Evolutionary conservation across 192 early-diverging fungal genomes (phyloP), one percentile per base, ranked within the genome.

Genomic region (Linderina pennispora): DNA sequence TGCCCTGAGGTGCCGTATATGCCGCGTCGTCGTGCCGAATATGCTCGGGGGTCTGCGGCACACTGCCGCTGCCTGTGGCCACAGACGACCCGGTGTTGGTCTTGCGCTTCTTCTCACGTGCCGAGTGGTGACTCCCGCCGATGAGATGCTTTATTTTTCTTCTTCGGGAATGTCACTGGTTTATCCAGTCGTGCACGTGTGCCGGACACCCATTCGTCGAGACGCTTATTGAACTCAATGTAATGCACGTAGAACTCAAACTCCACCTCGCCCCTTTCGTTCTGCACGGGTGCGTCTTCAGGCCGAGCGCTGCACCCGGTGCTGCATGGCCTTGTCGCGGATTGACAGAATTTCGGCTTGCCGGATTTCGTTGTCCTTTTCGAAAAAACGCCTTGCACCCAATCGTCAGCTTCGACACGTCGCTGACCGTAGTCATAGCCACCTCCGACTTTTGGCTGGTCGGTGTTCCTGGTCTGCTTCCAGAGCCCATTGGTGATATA

Each of bases 201-300:
- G 2, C 80, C 63, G 0, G 63, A 21, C 1, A 99, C 88, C 97
- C 94, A 97, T 61, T 96, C 93, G 74, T 99, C 97, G 40, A 99
- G 74, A 15, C 97, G 89, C 63, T 99, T 99, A 80, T 99, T 99
- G 74, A 89, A 97, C 43, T 90, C 85, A 4, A 93, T 80, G 54
- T 93, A 95, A 62, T 98, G 96, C 13, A 98, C 91, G 64, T 98
- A 98, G 55, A 89, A 95, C 75, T 92, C 81, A 25, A 76, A 69
- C 21, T 62, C 63, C 1, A 67, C 40, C 11, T 41, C 47, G 14
- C 57, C 59, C n/a, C 63, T 50, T 26, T 45, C 46, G 31, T 26
- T 36, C 13, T 67, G 53, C 3, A 73, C 50, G 17, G 68, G 76
- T 15, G 75, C 53, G 40, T 80, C 69, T 3, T 74, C 58, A n/a